These are phyloP conservation scores for Cyclotella atomus DNA, from an alignment of 108 stramenopile genomes.

Conservation along the genomic window DNA sequence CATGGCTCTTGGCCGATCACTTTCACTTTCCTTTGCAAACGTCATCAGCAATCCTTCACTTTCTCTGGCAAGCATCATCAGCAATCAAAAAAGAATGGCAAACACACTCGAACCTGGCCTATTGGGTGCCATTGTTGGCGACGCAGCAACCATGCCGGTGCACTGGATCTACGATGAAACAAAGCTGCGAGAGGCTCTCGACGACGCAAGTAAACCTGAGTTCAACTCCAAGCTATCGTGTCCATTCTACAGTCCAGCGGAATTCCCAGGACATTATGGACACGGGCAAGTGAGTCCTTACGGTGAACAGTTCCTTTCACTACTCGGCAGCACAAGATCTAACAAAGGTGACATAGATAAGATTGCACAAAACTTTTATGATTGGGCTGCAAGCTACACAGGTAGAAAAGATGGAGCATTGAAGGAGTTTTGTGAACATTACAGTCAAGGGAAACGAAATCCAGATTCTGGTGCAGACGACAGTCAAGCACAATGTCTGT, in stretches of 20 bases:
- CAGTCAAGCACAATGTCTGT: background rate
- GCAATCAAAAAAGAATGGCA: background rate
- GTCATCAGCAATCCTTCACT: no score
- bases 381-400: background rate
- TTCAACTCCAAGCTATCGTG: background rate
- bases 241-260: background rate
- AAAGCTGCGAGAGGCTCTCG: background rate
- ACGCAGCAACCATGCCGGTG: background rate
- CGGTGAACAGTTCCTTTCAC: background rate
- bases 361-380: slow-evolving; percentile 5
- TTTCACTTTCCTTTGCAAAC: no score
- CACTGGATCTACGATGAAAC: background rate
- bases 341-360: background rate
- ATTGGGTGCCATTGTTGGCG: background rate
- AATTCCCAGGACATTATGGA: background rate
- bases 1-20: no score
- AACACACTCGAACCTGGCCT: background rate
- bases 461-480: slow-evolving; percentile 1
- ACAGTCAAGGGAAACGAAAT: background rate
- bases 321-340: background rate
- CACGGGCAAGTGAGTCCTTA: background rate
- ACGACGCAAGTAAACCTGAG: background rate
- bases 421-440: background rate
- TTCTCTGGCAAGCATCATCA: no score
- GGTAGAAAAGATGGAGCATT: background rate